Evolutionary conservation across 345 rosid species (phyloP), one percentile per base, ranked within the genome.

Genomic region (Populus ilicifolia): DNA sequence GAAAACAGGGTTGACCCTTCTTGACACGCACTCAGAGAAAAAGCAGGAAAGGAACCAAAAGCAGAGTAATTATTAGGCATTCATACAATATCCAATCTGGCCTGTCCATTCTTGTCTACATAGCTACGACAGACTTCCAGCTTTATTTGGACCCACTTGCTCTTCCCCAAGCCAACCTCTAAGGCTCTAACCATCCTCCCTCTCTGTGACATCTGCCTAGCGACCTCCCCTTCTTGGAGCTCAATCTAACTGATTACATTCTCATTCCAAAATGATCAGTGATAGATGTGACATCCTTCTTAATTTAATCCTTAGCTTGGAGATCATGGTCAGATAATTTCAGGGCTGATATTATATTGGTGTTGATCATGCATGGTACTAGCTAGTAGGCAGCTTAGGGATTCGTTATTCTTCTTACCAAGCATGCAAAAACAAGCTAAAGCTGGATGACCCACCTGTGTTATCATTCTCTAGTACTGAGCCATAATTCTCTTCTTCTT

Each of bases 371-470:
- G 43, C 43, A 39, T 39, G 43, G 10, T 39, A 39, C 10, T 39
- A 39, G 43, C 43, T 39, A 39, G 43, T 41, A 41, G 44, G 67
- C 17, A 62, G 59, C 67, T 61, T 39, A 29, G 72, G 62, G 16
- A 52, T 44, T 41, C n/a, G n/a, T 79, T 48, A 85, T 75, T 84
- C 88, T 5, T 80, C 83, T 75, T 78, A 86, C 91, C 89, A 88
- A 71, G 87, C 89, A 70, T 86, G 85, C 16, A 88, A 80, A 77
- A 86, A 86, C 70, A 88, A 83, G 89, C 85, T 84, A 78, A 86
- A 88, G 72, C 77, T 79, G 43, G 87, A 86, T 68, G 86, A 80
- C 27, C 69, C 69, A 39, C 78, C 69, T 38, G 63, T 76, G 78
- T 72, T 73, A 30, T 80, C 79, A 23, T 78, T 77, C 35, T 77